Evolutionary conservation across 2,329 filamentous ascomycete species (phyloP).

Genomic region (Pseudogymnoascus destructans): DNA sequence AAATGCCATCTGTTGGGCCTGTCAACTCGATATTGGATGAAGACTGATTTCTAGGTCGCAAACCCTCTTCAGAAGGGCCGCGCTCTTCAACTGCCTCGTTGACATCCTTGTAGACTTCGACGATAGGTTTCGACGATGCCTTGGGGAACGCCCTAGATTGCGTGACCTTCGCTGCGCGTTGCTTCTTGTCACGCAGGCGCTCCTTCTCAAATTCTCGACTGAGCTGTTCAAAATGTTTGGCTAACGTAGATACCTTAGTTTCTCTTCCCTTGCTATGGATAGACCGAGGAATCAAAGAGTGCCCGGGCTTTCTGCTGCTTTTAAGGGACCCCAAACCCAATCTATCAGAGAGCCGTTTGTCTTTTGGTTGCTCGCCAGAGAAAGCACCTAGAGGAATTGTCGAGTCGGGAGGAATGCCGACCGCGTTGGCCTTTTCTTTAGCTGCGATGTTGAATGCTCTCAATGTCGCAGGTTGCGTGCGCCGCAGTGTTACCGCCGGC

Average conservation of each 20-base stretch:
- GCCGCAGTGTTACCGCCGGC: conserved; percentile 24
- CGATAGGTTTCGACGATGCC: conserved; percentile 85
- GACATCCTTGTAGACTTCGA: conserved; percentile 90
- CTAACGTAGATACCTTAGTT: conserved; percentile 77
- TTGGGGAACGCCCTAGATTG: conserved; percentile 73
- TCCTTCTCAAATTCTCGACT: conserved; percentile 96
- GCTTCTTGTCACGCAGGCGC: conserved; percentile 69
- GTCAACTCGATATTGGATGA: neutral
- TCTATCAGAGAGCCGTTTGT: conserved; percentile 68
- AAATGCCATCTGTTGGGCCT: neutral
- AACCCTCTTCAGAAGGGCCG: conserved; percentile 51
- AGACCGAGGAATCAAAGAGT: conserved; percentile 82
- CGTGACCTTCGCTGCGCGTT: conserved; percentile 63
- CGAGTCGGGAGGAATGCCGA: conserved; percentile 11
- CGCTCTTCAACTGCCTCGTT: conserved; percentile 82
- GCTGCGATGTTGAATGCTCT: neutral
- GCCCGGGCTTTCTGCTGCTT: conserved; percentile 37
- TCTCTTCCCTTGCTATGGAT: conserved; percentile 57
- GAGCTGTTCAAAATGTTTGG: conserved; percentile 91
- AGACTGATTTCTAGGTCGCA: conserved; percentile 16
- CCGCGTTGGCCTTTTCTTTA: conserved; percentile 15
- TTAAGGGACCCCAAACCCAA: conserved; percentile 56
- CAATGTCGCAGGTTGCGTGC: conserved; percentile 15
- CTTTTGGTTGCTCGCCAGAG: conserved; percentile 21
- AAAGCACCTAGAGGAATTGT: conserved; percentile 17